phyloP scores from a whole-genome alignment of 2,329 filamentous ascomycete genomes.

The Coniochaeta hoffmannii region DNA sequence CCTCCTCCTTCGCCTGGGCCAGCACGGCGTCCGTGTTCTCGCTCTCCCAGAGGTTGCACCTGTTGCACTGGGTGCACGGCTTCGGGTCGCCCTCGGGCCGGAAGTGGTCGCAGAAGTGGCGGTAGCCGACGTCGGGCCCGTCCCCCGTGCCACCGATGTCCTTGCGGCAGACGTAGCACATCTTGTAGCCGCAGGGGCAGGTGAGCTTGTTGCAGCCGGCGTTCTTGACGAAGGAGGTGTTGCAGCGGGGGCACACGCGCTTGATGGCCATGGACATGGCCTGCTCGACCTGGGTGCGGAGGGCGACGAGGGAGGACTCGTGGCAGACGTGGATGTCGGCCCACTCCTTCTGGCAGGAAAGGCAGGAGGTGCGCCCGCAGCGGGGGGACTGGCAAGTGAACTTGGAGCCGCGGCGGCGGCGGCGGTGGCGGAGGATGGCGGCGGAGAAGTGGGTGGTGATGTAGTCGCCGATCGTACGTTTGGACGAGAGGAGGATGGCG shows the following conservation, averaged over 20 bases:
- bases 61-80: conserved; percentile 70
- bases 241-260: conserved; percentile 86
- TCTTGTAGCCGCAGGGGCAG: conserved; percentile 91
- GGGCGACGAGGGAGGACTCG: conserved; percentile 70
- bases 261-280: conserved; percentile 93
- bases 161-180: conserved; percentile 94
- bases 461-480: conserved; percentile 32
- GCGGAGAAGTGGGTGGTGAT: conserved; percentile 41
- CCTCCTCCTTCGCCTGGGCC: conserved; percentile 60
- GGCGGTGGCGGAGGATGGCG: conserved; percentile 60
- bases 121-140: conserved; percentile 63
- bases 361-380: conserved; percentile 68
- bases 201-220: conserved; percentile 95
- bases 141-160: conserved; percentile 48
- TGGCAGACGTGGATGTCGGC: conserved; percentile 84
- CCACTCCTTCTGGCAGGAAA: conserved; percentile 78
- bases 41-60: conserved; percentile 71
- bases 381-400: conserved; percentile 68
- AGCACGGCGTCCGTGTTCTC: conserved; percentile 66
- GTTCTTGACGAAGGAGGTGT: conserved; percentile 86
- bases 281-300: conserved; percentile 84
- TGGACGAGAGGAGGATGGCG: conserved; percentile 35
- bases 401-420: conserved; percentile 63
- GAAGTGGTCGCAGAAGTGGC: conserved; percentile 96
- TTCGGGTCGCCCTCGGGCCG: conserved; percentile 67